A percentile compares a stretch with the other conserved stretches of the same genome.
Conservation (phyloP, 1,139 yeast species). For the Wickerhamomyces sp. region DNA sequence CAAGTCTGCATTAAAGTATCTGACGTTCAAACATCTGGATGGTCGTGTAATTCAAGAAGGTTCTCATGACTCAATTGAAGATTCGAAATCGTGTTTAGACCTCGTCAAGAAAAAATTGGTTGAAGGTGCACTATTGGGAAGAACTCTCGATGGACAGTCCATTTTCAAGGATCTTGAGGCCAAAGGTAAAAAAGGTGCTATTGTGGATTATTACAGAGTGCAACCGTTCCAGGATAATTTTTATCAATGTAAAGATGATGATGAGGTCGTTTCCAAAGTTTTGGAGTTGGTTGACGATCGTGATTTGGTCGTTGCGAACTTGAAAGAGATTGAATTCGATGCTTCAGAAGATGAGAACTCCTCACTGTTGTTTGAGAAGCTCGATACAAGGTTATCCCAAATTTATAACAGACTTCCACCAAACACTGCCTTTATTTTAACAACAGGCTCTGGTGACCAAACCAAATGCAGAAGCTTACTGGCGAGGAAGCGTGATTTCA, state of each 20-base stretch:
- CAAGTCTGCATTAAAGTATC: conserved; percentile 70
- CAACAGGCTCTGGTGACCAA: conserved; percentile 63
- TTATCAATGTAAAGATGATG: conserved; percentile 50
- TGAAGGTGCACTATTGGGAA: conserved; percentile 65
- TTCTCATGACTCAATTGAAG: conserved; percentile 81
- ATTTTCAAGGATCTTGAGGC: conserved; percentile 31
- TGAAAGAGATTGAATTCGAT: conserved; percentile 52
- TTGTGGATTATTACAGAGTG: conserved; percentile 33
- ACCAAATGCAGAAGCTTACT: conserved; percentile 46
- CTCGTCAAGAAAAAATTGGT: conserved; percentile 63
- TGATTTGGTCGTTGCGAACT: conserved; percentile 48
- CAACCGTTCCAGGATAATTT: conserved; percentile 21
- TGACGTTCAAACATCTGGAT: conserved; percentile 54
- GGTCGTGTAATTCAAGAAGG: conserved; percentile 56
- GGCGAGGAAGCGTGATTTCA: conserved; percentile 27
- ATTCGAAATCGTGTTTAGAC: conserved; percentile 76
- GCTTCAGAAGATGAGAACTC: conserved; percentile 19
- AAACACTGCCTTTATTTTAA: conserved; percentile 54
- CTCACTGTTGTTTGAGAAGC: conserved; percentile 15
- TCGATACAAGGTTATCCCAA: conserved; percentile 41
- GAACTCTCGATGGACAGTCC: conserved; percentile 38
- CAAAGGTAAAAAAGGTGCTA: conserved; percentile 34
- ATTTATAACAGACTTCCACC: conserved; percentile 53
- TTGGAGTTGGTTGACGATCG: conserved; percentile 33
- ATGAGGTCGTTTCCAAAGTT: conserved; percentile 45